Evolutionary conservation across 495 filamentous ascomycete species (phyloP).

Genomic region (Penicillium lividum): DNA sequence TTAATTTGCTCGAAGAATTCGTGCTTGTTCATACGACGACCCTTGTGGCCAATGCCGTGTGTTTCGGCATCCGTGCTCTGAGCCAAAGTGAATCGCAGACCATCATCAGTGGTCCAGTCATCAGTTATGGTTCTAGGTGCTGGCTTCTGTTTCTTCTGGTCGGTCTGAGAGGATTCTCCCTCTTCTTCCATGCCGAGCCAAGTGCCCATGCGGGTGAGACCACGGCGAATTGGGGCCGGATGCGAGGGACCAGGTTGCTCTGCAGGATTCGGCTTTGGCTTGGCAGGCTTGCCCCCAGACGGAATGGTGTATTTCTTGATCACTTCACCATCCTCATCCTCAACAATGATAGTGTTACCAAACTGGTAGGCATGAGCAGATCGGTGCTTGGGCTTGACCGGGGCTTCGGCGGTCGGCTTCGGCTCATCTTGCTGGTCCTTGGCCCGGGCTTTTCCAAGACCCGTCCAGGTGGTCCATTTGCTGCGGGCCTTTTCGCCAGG

Average conservation of each 20-base stretch:
- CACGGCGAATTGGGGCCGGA: slow-evolving; percentile 45
- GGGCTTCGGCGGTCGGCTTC: slow-evolving; percentile 18
- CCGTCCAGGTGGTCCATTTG: slow-evolving; percentile 43
- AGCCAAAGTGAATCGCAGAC: slow-evolving; percentile 83
- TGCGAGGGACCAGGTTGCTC: slow-evolving; percentile 26
- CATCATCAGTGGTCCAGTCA: slow-evolving; percentile 68
- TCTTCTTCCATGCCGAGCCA: slow-evolving; percentile 60
- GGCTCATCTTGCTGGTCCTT: slow-evolving; percentile 20
- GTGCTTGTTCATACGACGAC: slow-evolving; percentile 82
- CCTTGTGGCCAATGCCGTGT: slow-evolving; percentile 44
- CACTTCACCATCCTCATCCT: slow-evolving; percentile 96
- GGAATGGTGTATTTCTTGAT: slow-evolving; percentile 95
- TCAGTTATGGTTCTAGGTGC: slow-evolving; percentile 30
- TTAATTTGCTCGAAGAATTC: slow-evolving; percentile 88
- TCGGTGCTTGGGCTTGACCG: slow-evolving; percentile 34
- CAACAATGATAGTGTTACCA: slow-evolving; percentile 95
- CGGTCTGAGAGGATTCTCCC: slow-evolving; percentile 44
- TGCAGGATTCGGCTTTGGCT: slow-evolving; percentile 18
- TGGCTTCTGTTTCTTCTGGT: slow-evolving; percentile 33
- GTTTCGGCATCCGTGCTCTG: slow-evolving; percentile 34
- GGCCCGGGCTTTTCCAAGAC: slow-evolving; percentile 34
- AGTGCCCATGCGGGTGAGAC: slow-evolving; percentile 60
- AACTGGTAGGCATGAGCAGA: slow-evolving; percentile 93
- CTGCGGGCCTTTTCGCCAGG: slow-evolving; percentile 37
- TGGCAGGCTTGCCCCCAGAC: slow-evolving; percentile 29